phyloP scores from a whole-genome alignment of 176 grass and related monocot species.

The Coix lacrymajobi region DNA sequence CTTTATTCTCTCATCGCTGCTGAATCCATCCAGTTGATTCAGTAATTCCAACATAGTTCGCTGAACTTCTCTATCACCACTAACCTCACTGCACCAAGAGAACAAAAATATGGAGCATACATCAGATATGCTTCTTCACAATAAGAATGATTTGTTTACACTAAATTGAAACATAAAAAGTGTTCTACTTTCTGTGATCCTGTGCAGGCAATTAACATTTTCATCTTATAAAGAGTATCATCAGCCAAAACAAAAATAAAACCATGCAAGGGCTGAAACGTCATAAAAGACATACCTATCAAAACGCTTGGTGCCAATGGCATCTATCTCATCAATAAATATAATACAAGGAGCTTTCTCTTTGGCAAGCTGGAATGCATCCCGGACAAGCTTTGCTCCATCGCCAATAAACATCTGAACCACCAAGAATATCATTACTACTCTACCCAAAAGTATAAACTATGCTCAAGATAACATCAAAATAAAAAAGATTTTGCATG shows the following conservation, averaged over 20 bases:
- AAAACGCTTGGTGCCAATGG: conserved; percentile 86
- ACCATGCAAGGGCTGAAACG: not conserved
- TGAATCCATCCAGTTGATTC: conserved; percentile 82
- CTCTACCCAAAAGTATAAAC: conserved; percentile 12
- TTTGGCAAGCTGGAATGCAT: conserved; percentile 92
- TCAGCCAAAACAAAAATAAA: not conserved
- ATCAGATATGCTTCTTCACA: not conserved
- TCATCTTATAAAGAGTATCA: not conserved
- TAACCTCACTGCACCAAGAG: conserved; percentile 59
- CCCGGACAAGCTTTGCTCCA: conserved; percentile 89
- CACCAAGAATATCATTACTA: not conserved
- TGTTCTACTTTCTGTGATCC: not conserved
- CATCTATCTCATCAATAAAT: conserved; percentile 97
- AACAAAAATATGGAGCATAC: not conserved
- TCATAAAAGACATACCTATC: conserved; percentile 49
- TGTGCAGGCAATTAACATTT: not conserved
- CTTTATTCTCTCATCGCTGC: conserved; percentile 77
- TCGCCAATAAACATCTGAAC: conserved; percentile 91
- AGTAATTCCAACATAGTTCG: conserved; percentile 79
- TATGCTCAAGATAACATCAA: not conserved
- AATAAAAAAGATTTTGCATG: not conserved
- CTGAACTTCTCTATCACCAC: conserved; percentile 78
- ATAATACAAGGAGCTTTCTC: conserved; percentile 94
- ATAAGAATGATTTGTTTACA: not conserved
- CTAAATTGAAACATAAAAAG: not conserved